A percentile compares a stretch with the other conserved stretches of the same genome.
Evolutionary conservation across 176 grass and related monocot genomes (phyloP).

Genomic region (Calamus simplicifolius): DNA sequence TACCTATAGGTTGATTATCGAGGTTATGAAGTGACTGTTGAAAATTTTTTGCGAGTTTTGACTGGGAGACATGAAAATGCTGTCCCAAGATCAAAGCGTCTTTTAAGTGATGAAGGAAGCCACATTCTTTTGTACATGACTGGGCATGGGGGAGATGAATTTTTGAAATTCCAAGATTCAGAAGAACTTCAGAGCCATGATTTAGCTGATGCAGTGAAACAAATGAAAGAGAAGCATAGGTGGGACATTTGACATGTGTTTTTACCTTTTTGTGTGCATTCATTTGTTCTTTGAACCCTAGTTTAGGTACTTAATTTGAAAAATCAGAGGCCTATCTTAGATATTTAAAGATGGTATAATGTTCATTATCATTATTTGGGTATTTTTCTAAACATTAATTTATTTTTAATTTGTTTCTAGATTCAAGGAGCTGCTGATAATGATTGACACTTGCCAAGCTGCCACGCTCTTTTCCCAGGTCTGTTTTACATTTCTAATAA

Average conservation of each 20-base stretch:
- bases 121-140: conserved; percentile 99
- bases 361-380: too few relatives aligned
- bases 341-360: too few relatives aligned
- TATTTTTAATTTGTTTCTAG: conserved; percentile 18
- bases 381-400: too few relatives aligned
- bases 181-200: conserved; percentile 98
- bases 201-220: conserved; percentile 95
- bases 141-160: conserved; percentile 97
- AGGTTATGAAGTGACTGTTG: conserved; percentile 95
- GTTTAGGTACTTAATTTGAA: too few relatives aligned
- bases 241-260: conserved; percentile 16
- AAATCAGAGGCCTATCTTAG: too few relatives aligned
- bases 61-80: conserved; percentile 72
- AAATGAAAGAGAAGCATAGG: conserved; percentile 98
- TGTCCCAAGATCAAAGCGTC: conserved; percentile 86
- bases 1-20: conserved; percentile 78
- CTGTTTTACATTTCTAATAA: conserved; percentile 5
- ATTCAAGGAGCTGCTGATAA: conserved; percentile 96
- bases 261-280: not conserved
- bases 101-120: conserved; percentile 97
- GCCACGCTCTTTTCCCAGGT: conserved; percentile 98
- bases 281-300: not conserved
- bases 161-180: conserved; percentile 98
- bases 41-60: conserved; percentile 84
- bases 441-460: conserved; percentile 99